Base-by-base conservation (phyloP, 1,284 basidiomycete species). In the Peniophora sp. region DNA sequence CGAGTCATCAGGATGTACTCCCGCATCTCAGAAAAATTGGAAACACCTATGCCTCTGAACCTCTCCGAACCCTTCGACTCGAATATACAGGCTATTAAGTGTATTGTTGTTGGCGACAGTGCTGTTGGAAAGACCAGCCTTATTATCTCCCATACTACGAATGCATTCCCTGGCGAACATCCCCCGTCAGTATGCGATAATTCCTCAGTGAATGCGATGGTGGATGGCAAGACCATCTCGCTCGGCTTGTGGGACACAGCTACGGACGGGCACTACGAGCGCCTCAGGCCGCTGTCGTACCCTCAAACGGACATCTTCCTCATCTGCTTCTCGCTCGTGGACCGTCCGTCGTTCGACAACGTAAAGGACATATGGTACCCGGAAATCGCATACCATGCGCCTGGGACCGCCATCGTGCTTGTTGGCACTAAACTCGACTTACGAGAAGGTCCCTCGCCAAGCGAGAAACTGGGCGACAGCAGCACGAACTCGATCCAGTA, bases 221-320 rank as follows among this genome's bases (percentile, higher is more conserved):
- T 99, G 54, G 97, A 99, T 64, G 93, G 94, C 62, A 97, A 97
- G 78, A 97, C 97, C 46, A 96, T 99, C 62, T 94, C 92, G 52
- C 83, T 99, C 52, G 96, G 96, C 52, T 75, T 98, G 52, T 98
- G 94, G 95, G 94, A 97, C 80, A 98, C 95, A n/a, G 95, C 95
- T 48, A 95, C 95, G 61, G 95, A 97, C 73, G 95, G 97, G 69
- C 95, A 97, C 75, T 96, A 95, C 69, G 97, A 99, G 71, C 90
- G 97, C 52, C 87, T 99, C 62, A 89, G 97, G 61, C 97, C 97
- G 50, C 80, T 99, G 57, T 96, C 92, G 55, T 99, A 99, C 73
- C 97, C 97, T 6, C 97, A 99, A 71, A 99, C 97, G 49, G 97
- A 99, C 67, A 94, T 99, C 36, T 99, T 99, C 76, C 78, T 99